Conservation (phyloP, 2,329 filamentous ascomycete genomes). For the Plenodomus tracheiphilus region DNA sequence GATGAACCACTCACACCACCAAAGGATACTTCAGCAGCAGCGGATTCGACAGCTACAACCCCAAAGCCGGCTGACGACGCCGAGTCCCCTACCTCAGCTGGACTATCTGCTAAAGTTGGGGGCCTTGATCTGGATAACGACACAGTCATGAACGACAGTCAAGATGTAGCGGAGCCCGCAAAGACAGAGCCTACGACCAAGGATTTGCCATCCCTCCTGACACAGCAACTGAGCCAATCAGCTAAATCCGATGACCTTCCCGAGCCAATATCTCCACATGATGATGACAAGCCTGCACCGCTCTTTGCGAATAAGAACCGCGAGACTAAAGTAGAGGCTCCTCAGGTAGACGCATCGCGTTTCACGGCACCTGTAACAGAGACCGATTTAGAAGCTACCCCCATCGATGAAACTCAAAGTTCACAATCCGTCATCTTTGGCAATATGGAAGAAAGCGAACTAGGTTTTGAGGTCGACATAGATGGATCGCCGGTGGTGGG, state of each 20-base stretch:
- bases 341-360: slow-evolving; percentile 32
- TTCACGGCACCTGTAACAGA: slow-evolving; percentile 32
- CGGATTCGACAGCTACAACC: slow-evolving; percentile 19
- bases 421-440: slow-evolving; percentile 41
- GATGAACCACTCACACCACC: slow-evolving; percentile 73
- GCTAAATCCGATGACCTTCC: slow-evolving; percentile 35
- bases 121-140: slow-evolving; percentile 64
- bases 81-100: slow-evolving; percentile 55
- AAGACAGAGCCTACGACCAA: slow-evolving; percentile 30
- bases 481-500: slow-evolving; percentile 81
- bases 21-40: slow-evolving; percentile 25
- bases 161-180: slow-evolving; percentile 20
- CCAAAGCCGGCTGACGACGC: slow-evolving; percentile 36
- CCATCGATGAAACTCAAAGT: slow-evolving; percentile 42
- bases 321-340: slow-evolving; percentile 29
- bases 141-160: slow-evolving; percentile 51
- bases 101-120: slow-evolving; percentile 59
- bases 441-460: slow-evolving; percentile 30
- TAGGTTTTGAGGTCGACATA: slow-evolving; percentile 60
- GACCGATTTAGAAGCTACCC: slow-evolving; percentile 42
- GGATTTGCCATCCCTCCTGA: slow-evolving; percentile 45
- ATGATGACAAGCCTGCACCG: slow-evolving; percentile 70
- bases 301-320: slow-evolving; percentile 57
- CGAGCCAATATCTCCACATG: slow-evolving; percentile 55
- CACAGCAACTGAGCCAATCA: slow-evolving; percentile 46